Evolutionary conservation across 805 yeast genomes (phyloP).

Genomic region (Kluyveromyces starmeri): DNA sequence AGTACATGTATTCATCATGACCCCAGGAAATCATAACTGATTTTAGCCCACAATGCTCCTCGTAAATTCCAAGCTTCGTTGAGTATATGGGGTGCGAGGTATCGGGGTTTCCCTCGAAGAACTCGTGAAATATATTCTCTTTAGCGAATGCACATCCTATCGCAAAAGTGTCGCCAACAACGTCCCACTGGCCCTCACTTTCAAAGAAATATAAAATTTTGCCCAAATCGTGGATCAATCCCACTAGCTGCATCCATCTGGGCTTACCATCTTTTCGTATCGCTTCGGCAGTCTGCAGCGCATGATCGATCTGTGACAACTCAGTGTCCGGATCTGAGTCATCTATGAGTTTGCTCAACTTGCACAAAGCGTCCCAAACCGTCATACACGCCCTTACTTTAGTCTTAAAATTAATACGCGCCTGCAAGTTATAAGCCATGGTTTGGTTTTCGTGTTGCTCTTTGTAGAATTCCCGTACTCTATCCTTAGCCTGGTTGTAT

Average conservation of each 20-base stretch:
- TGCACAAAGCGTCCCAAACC: slow-evolving; percentile 62
- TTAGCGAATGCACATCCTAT: slow-evolving; percentile 61
- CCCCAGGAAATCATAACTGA: slow-evolving; percentile 73
- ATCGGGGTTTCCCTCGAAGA: slow-evolving; percentile 54
- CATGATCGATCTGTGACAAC: slow-evolving; percentile 66
- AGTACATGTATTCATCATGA: slow-evolving; percentile 72
- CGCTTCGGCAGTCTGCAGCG: slow-evolving; percentile 69
- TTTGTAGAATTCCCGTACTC: slow-evolving; percentile 56
- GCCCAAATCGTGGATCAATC: slow-evolving; percentile 64
- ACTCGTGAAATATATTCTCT: slow-evolving; percentile 51
- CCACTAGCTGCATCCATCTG: slow-evolving; percentile 69
- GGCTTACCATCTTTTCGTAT: slow-evolving; percentile 60
- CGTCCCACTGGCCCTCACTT: slow-evolving; percentile 73
- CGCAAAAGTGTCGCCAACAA: slow-evolving; percentile 71
- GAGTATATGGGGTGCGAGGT: slow-evolving; percentile 53
- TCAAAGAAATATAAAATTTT: slow-evolving; percentile 61
- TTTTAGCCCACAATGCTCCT: slow-evolving; percentile 55
- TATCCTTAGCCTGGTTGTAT: slow-evolving; percentile 58
- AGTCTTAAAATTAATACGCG: slow-evolving; percentile 61
- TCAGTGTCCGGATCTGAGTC: slow-evolving; percentile 73
- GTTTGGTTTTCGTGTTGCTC: slow-evolving; percentile 66
- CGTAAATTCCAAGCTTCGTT: slow-evolving; percentile 58
- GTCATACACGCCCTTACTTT: slow-evolving; percentile 58
- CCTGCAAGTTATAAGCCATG: slow-evolving; percentile 63
- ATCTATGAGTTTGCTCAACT: slow-evolving; percentile 52